Conservation (phyloP, 306 rosid species). For the Vigna angularis region DNA sequence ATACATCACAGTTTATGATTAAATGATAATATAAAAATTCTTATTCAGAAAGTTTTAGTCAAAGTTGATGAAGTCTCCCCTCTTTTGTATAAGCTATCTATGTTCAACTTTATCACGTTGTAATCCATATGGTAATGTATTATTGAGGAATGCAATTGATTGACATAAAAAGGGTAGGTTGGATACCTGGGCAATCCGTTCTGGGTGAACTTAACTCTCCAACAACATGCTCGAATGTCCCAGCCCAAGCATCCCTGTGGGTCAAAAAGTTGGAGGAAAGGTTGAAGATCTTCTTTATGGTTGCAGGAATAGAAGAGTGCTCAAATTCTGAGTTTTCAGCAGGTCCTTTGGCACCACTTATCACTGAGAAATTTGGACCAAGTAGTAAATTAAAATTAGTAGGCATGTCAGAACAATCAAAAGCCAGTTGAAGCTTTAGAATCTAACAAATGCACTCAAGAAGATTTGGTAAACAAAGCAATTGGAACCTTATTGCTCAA, state of each 20-base stretch:
- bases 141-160: conserved; percentile 19
- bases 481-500: conserved; percentile 27
- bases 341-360: conserved; percentile 80
- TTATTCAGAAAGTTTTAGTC: not conserved
- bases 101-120: not conserved
- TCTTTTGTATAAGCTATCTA: not conserved
- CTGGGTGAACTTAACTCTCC: conserved; percentile 78
- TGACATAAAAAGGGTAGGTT: not conserved
- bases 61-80: not conserved
- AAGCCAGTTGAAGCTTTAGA: conserved; percentile 36
- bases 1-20: not conserved
- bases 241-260: conserved; percentile 99
- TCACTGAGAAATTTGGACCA: conserved; percentile 60
- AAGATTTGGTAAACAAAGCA: conserved; percentile 18
- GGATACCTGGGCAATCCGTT: conserved; percentile 92
- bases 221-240: conserved; percentile 84
- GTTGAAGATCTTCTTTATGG: conserved; percentile 95
- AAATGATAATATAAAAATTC: no score
- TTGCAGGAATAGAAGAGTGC: conserved; percentile 98
- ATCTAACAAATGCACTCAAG: conserved; percentile 36
- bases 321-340: conserved; percentile 86
- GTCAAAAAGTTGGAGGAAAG: conserved; percentile 91
- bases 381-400: conserved; percentile 37
- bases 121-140: not conserved
- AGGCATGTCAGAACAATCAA: conserved; percentile 36